Evolutionary conservation across 352 stramenopile species (phyloP).

Genomic region (Elongisporangium prolatum): DNA sequence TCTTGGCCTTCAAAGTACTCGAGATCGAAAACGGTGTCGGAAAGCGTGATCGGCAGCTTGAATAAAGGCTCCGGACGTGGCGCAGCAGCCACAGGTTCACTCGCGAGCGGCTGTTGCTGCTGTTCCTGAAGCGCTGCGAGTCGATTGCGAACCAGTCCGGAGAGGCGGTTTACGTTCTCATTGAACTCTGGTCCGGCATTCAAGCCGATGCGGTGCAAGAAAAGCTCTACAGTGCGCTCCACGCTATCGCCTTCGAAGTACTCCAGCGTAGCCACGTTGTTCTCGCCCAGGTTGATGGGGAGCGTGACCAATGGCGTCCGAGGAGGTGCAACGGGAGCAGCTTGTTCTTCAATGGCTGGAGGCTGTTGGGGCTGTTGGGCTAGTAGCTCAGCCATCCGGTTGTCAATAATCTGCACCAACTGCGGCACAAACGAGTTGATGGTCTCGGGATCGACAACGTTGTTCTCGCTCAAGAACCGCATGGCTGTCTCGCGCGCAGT

Average conservation of each 20-base stretch:
- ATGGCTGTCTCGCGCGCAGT: conserved; percentile 53
- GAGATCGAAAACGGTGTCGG: conserved; percentile 47
- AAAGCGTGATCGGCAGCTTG: conserved; percentile 56
- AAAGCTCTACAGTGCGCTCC: conserved; percentile 59
- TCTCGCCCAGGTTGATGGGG: conserved; percentile 44
- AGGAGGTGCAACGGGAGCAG: conserved; percentile 1
- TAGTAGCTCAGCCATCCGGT: conserved; percentile 34
- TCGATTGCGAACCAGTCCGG: conserved; percentile 27
- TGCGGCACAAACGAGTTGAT: conserved; percentile 42
- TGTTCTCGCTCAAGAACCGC: conserved; percentile 57
- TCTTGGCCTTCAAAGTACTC: conserved; percentile 66
- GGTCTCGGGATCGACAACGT: conserved; percentile 31
- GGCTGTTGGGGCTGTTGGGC: conserved; percentile 7
- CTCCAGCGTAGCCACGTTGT: conserved; percentile 36
- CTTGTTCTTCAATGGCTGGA: background rate
- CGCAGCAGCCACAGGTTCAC: background rate
- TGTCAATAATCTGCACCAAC: conserved; percentile 56
- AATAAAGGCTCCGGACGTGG: conserved; percentile 25
- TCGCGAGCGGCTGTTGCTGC: conserved; percentile 5
- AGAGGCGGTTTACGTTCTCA: conserved; percentile 38
- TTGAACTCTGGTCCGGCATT: conserved; percentile 25
- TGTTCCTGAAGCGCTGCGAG: conserved; percentile 18
- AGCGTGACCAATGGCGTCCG: conserved; percentile 40
- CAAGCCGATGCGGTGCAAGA: conserved; percentile 49
- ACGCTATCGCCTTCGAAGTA: conserved; percentile 76